Evolutionary conservation across 345 rosid species (phyloP), one percentile per base, ranked within the genome.

Genomic region (Toxicodendron radicans): DNA sequence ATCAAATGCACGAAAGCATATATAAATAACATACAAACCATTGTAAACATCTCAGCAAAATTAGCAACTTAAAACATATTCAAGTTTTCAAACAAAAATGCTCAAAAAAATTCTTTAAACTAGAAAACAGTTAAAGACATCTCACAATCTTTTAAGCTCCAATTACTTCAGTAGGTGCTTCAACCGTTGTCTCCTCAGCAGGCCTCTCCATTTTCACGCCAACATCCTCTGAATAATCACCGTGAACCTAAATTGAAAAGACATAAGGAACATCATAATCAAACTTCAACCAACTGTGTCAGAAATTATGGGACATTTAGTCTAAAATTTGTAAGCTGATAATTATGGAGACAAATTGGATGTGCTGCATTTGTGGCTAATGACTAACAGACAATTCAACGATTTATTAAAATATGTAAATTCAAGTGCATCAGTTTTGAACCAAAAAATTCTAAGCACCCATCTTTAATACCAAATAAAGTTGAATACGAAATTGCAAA

Each of bases 121-220:
- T 24, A 9, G 64, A 66, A 21, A 30, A 21, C 14, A 13, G 51
- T 18, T 14, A 58, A 69, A 49, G 49, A 49, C 43, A 17, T 30
- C 11, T 38, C 7, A 9, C 9, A 38, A 38, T 64, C 10, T 53
- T 56, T 79, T 73, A 90, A 72, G 91, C 91, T 79, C 88, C 94
- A 45, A 89, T 75, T 58, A 85, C 78, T 63, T 87, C 96, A 16
- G 87, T 75, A 66, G 91, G 73, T 20, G 69, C 91, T 77, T 94
- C 98, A 0, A 80, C 87, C 71, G 82, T 74, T 1, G 87, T 62
- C 76, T 94, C 98, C 21, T 94, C 98, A 9, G 86, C 97, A 0
- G 96, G 89, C 87, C 97, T 87, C 3, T 92, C 98, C 63, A 94
- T 59, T 83, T 92, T 92, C 57, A 85, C 80, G 46, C 97, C 97